A percentile compares a stretch with the other conserved stretches of the same genome.
phyloP scores from a whole-genome alignment of 371 early-diverging fungal genomes.

The Rhizopus stolonifer region DNA sequence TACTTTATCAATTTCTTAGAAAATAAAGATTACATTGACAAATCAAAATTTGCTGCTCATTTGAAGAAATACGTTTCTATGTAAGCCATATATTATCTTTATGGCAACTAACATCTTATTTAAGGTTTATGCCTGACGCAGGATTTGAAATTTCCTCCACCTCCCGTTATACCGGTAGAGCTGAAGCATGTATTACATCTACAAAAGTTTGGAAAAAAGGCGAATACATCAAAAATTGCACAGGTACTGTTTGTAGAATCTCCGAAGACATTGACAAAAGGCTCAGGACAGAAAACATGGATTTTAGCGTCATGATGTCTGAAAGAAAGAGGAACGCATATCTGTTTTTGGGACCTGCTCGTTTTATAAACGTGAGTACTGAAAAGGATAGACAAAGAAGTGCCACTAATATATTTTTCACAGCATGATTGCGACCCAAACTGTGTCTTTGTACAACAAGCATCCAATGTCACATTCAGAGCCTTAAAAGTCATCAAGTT shows the following conservation, averaged over 20 bases:
- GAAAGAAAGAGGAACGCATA: conserved; percentile 62
- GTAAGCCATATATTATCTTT: conserved; percentile 26
- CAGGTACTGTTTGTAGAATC: conserved; percentile 71
- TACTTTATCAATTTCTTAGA: conserved; percentile 23
- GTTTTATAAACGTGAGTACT: conserved; percentile 81
- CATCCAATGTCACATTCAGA: conserved; percentile 72
- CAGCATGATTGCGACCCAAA: conserved; percentile 89
- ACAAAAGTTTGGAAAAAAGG: conserved; percentile 70
- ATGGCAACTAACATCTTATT: conserved; percentile 7
- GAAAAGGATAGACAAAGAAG: background rate
- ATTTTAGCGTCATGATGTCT: conserved; percentile 86
- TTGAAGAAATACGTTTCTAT: conserved; percentile 33
- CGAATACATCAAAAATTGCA: conserved; percentile 66
- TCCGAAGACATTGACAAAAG: conserved; percentile 63
- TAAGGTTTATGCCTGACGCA: conserved; percentile 74
- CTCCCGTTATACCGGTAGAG: conserved; percentile 58
- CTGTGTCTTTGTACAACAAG: conserved; percentile 35
- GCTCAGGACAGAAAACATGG: conserved; percentile 60
- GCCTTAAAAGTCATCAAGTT: conserved; percentile 63
- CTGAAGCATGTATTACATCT: conserved; percentile 80
- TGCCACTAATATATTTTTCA: background rate
- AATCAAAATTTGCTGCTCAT: conserved; percentile 25
- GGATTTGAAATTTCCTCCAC: conserved; percentile 79
- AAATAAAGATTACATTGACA: conserved; percentile 15
- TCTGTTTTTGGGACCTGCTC: conserved; percentile 86